phyloP scores from a whole-genome alignment of 208 protist species.

The Trypanosoma grayi region DNA sequence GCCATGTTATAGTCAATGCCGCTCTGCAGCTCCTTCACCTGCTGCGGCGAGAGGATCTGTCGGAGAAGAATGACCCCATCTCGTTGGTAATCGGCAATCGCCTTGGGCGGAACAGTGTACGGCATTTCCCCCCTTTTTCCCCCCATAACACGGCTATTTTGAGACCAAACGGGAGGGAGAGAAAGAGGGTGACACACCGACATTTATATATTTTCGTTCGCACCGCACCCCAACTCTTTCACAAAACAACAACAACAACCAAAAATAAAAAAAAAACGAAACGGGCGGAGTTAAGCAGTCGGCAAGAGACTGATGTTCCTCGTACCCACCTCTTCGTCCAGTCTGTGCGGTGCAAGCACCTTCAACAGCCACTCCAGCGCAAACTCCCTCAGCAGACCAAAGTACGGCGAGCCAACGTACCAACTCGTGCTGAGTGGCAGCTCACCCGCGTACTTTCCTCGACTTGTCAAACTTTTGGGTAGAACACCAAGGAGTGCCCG shows the following conservation, averaged over 20 bases:
- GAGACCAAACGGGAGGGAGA: background rate
- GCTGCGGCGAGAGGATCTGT: background rate
- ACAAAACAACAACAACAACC: background rate
- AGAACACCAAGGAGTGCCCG: conserved; percentile 66
- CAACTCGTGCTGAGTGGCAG: conserved; percentile 73
- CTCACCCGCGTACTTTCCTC: conserved; percentile 76
- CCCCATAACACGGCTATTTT: too few relatives aligned
- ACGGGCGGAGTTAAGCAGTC: background rate
- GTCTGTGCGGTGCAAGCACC: conserved; percentile 37
- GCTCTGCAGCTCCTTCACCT: conserved; percentile 30
- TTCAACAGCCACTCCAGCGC: conserved; percentile 75
- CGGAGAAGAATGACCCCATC: too few relatives aligned
- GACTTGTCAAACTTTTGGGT: conserved; percentile 65
- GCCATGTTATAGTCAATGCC: conserved; percentile 32
- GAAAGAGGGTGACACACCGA: background rate
- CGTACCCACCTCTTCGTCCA: conserved; percentile 14
- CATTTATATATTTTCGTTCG: background rate
- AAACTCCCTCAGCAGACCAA: conserved; percentile 82
- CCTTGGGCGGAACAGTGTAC: too few relatives aligned
- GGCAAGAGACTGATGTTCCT: background rate
- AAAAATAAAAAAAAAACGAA: conserved; percentile 21
- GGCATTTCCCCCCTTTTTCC: too few relatives aligned
- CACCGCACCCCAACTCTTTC: background rate
- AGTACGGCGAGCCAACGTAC: conserved; percentile 81
- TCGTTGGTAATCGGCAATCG: too few relatives aligned